phyloP scores from a whole-genome alignment of 805 yeast species.

The Zygotorulaspora danielsina region DNA sequence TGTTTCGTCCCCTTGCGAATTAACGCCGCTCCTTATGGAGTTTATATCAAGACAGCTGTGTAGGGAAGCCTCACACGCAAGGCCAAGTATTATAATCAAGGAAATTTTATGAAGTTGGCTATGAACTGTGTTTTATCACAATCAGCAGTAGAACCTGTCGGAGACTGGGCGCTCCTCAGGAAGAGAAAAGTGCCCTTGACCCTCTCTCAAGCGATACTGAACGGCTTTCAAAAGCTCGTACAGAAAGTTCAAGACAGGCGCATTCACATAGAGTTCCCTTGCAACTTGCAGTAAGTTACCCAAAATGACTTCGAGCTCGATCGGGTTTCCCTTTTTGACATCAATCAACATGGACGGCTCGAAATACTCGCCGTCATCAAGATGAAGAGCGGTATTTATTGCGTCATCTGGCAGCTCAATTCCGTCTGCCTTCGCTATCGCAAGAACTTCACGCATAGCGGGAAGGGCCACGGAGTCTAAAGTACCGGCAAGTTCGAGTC shows the following conservation, averaged over 20 bases:
- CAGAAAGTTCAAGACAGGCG: conserved; percentile 58
- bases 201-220: conserved; percentile 61
- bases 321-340: conserved; percentile 56
- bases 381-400: conserved; percentile 48
- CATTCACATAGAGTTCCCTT: conserved; percentile 40
- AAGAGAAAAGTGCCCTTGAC: conserved; percentile 42
- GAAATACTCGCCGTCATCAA: conserved; percentile 56
- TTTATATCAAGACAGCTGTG: no score
- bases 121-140: no score
- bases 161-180: conserved; percentile 42
- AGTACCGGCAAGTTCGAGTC: conserved; percentile 45
- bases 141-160: not conserved
- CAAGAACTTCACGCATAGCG: conserved; percentile 63
- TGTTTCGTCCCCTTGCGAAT: no score
- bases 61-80: no score
- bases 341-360: conserved; percentile 75
- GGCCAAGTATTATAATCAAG: no score
- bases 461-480: conserved; percentile 43
- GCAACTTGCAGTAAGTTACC: conserved; percentile 60
- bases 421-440: conserved; percentile 68
- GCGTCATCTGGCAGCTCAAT: conserved; percentile 46
- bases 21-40: no score
- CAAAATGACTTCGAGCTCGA: conserved; percentile 67
- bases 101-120: no score
- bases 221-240: conserved; percentile 57